Evolutionary conservation across 306 rosid genomes (phyloP), one percentile per base, ranked within the genome.

Genomic region (Vigna mungo): DNA sequence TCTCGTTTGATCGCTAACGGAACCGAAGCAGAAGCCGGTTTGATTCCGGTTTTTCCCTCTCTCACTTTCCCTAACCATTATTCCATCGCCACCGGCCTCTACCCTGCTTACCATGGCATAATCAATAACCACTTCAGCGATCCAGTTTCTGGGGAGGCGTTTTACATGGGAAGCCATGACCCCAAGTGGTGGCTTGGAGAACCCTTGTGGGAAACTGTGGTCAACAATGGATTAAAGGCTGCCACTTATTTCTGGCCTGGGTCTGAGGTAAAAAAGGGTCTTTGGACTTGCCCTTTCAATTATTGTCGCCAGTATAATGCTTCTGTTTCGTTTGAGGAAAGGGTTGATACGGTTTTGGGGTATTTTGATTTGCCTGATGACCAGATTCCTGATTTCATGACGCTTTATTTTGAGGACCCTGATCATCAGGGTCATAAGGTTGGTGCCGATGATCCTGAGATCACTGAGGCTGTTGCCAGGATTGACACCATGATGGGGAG

Each of bases 151-250:
- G 99, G 97, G 1, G 97, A 89, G 3, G 54, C 39, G 0, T 96
- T 96, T 73, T 87, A 77, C 15, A 91, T 92, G 99, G 69, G 76
- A 0, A 92, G 90, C 87, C 96, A 88, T 60, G 88, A 96, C 12
- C 90, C 99, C 34, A 92, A 92, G 79, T 96, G 99, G 99, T 92
- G 98, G 99, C 82, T 92, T 0, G 99, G 99, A 41, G 97, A 96
- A 84, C 99, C 99, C 13, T 36, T 92, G 59, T 96, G 99, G 99
- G 97, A 90, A 82, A 96, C 99, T 32, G 93, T 89, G 12, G 85
- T 78, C 51, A 91, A 86, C 25, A 85, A 88, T n/a, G 99, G 99
- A 1, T 84, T 92, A 69, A 86, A 70, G 44, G 99, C 99, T 60
- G 84, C 98, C 0, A 91, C 97, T 0, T 93, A 86, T 52, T 96